Evolutionary conservation across 129 eudicot genomes (phyloP), one percentile per base, ranked within the genome.

Genomic region (Escallonia rubra): DNA sequence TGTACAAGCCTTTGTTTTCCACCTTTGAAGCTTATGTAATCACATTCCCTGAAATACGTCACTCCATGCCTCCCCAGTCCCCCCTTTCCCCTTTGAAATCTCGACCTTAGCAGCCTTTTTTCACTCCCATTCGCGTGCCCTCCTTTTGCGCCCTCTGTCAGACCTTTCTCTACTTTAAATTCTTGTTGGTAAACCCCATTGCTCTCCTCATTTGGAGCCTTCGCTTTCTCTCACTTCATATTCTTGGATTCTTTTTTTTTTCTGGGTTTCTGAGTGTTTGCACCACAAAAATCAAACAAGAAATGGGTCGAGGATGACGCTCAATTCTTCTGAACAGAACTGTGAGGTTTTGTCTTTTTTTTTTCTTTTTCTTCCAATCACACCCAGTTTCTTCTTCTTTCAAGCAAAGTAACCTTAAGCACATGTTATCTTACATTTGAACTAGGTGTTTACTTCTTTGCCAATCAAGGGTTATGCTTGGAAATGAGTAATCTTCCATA

Each of bases 291-390:
- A 15, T 16, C 48, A 72, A 63, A 16, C 58, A 46, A 43, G 59
- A 72, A n/a, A 64, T 74, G 72, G 78, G 67, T 65, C 54, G 40
- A 47, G 67, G 72, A 46, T 47, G 39, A 56, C 52, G 50, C 52
- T 49, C 60, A 38, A 6, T 65, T 59, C 66, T 53, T 8, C 53
- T 57, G 72, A 74, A 74, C 11, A 39, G 41, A 49, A 66, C 43
- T 61, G 73, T 66, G 64, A 74, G 79, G 46, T 44, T 15, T 42
- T 3, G 9, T 12, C 38, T 40, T 41, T 41, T 58, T 41, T 8
- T 8, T 38, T 8, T 48, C 23, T 23, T 6, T 16, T 13, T 63
- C 43, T 63, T 50, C 4, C 12, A 50, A 23, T 23, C 34, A 23
- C 34, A 23, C 34, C 34, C 34, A 23, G 34, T 23, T 23, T 23